Evolutionary conservation across 768 basidiomycete genomes (phyloP), one percentile per base, ranked within the genome.

Genomic region (Cyclocybe aegerita): DNA sequence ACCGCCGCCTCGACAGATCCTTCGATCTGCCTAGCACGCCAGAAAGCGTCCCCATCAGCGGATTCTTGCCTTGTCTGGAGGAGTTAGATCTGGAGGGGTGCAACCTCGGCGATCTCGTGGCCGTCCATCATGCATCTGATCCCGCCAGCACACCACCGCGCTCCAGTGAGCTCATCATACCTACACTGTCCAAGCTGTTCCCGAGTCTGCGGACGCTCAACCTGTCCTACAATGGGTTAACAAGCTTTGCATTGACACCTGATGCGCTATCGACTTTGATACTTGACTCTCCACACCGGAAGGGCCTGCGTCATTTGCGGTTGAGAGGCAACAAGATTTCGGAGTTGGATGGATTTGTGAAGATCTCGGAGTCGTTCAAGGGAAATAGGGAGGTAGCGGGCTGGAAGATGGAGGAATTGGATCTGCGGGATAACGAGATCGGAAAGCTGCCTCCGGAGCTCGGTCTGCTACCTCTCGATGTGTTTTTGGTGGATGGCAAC

Each of bases 401-500:
- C 49, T 93, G 89, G 88, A 85, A 80, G 60, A 71, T 93, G 38
- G 90, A 93, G 59, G 90, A 93, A 61, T 65, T 93, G 29, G 91
- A 93, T 67, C 55, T 93, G 59, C 70, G 91, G 56, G 89, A 93
- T 60, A 93, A 93, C 55, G 87, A 89, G 60, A 81, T 93, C 48
- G 76, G 75, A 5, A 84, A 78, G 65, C 65, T 93, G 31, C 83
- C 82, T 0, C 69, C 87, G 6, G 83, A 86, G 61, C 66, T 93
- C 41, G 90, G 91, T 23, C 63, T 90, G 50, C 63, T 93, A 46
- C 86, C 90, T 11, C 65, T 93, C 58, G 90, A 93, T 44, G 84
- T 90, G 7, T 82, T 93, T 51, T 67, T 91, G 57, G 90, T 93
- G 33, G 91, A 93, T 59, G 90, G 90, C 12, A 93, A 93, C 67